phyloP scores from a whole-genome alignment of 768 basidiomycete genomes.

The Mycena alexandri region DNA sequence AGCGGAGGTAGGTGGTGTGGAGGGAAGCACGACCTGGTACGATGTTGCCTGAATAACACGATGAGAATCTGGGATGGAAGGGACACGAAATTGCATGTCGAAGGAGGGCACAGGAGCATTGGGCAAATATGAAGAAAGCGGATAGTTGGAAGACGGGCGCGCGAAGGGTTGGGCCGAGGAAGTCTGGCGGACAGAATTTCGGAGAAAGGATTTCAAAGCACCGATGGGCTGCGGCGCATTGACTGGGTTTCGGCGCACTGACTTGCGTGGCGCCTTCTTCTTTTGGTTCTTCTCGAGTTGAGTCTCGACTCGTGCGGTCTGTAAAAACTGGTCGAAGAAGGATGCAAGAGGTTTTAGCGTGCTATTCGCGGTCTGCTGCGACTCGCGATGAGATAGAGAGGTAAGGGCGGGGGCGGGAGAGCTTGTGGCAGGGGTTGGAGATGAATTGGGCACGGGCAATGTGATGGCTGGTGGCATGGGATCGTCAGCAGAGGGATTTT shows the following conservation, averaged over 20 bases:
- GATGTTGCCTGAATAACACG: slow-evolving; percentile 6
- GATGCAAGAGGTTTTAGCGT: slow-evolving; percentile 27
- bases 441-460: neutral
- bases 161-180: neutral
- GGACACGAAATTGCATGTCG: slow-evolving; percentile 9
- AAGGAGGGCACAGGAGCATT: slow-evolving; percentile 2
- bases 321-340: slow-evolving; percentile 32
- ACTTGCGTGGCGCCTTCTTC: slow-evolving; percentile 16
- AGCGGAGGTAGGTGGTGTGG: slow-evolving; percentile 17
- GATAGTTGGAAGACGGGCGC: neutral
- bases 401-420: neutral
- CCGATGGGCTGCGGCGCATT: slow-evolving; percentile 14
- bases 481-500: neutral
- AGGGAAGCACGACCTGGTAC: slow-evolving; percentile 33
- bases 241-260: neutral
- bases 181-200: slow-evolving; percentile 16
- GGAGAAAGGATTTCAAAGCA: slow-evolving; percentile 22
- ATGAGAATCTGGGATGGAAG: slow-evolving; percentile 10
- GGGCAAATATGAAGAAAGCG: neutral
- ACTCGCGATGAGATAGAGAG: neutral
- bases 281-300: slow-evolving; percentile 14
- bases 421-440: neutral
- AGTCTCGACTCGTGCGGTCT: slow-evolving; percentile 33
- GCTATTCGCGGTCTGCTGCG: neutral
- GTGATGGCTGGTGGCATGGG: neutral